Evolutionary conservation across 2,329 filamentous ascomycete species (phyloP).

Genomic region (Colletotrichum graminicola): DNA sequence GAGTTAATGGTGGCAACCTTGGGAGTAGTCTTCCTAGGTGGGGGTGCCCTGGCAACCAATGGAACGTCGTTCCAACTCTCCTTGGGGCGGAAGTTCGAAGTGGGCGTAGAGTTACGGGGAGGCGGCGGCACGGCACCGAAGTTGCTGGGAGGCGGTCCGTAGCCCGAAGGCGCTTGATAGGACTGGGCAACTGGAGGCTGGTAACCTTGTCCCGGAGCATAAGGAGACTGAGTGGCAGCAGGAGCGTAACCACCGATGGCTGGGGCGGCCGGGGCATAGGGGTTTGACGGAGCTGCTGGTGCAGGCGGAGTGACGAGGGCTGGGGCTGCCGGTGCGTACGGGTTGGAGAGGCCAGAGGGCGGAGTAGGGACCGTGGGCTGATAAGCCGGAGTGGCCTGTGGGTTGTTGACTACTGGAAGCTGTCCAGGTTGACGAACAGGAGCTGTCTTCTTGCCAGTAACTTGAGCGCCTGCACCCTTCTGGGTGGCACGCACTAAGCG

Average conservation of each 20-base stretch:
- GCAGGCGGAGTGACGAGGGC: conserved; percentile 52
- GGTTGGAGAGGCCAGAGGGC: conserved; percentile 26
- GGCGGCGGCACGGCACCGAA: conserved; percentile 52
- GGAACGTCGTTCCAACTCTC: conserved; percentile 97
- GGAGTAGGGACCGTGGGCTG: conserved; percentile 25
- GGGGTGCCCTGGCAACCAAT: conserved; percentile 81
- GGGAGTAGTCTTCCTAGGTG: conserved; percentile 80
- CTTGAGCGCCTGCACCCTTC: conserved; percentile 52
- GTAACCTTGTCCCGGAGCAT: conserved; percentile 63
- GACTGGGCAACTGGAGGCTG: conserved; percentile 60
- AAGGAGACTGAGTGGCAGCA: conserved; percentile 52
- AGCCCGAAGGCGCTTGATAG: conserved; percentile 53
- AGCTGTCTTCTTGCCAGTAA: conserved; percentile 54
- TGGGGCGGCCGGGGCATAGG: conserved; percentile 48
- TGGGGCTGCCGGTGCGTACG: conserved; percentile 46
- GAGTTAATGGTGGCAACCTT: conserved; percentile 76
- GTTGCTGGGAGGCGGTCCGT: conserved; percentile 51
- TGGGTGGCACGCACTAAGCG: conserved; percentile 87
- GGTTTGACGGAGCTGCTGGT: conserved; percentile 48
- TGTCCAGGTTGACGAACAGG: conserved; percentile 43
- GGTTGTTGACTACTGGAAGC: conserved; percentile 38
- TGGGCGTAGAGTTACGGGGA: conserved; percentile 69
- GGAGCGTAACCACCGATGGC: conserved; percentile 43
- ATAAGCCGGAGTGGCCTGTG: conserved; percentile 19
- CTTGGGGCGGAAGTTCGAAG: conserved; percentile 77